Base-by-base conservation (phyloP, 768 basidiomycete species). In the Pisolithus orientalis region DNA sequence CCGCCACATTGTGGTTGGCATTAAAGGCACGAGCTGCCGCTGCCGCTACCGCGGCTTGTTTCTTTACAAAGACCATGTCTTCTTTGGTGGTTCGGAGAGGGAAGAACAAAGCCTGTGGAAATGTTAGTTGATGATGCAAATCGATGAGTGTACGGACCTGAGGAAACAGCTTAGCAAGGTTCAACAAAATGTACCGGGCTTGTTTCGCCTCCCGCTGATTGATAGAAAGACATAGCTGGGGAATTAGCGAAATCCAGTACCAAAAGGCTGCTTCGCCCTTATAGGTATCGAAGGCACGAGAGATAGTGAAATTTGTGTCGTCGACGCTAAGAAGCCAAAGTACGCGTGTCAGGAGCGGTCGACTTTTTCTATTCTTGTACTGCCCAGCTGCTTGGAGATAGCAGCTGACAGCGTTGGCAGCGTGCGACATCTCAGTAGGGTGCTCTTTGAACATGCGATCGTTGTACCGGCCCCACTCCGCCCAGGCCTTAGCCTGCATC, bases 181-280 rank as follows among this genome's bases (percentile, higher is more conserved):
- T 90, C 53, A 94, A 74, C 38, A 99, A 75, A 43, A 99, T 80
- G 65, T 87, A 85, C 17, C 92, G 81, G 3, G 94, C 94, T 64
- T 94, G 93, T 61, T 91, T 93, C 40, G 92, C 86, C 69, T 99
- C 96, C 32, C 92, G 82, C 55, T 94, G 87, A 2, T 88, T 87
- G 39, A 99, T 77, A 1, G 95, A 94, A 50, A 88, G 67, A 57
- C 93, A 85, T 8, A 99, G 79, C 62, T 99, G 95, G 4, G 96
- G 96, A 43, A 96, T 93, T 52, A 97, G 74, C 1, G 95, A 90
- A 59, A 99, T 94, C 96, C 96, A 99, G 68, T 92, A 97, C 96
- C 96, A 99, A 57, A 88, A 89, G 11, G 93, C 93, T 3, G 90
- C 83, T 62, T 98, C 95, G 54, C 95, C 95, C 65, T 94, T 95